A percentile compares a stretch with the other conserved stretches of the same genome.
Conservation (phyloP, 2,329 filamentous ascomycete species). For the Camillea tinctor region DNA sequence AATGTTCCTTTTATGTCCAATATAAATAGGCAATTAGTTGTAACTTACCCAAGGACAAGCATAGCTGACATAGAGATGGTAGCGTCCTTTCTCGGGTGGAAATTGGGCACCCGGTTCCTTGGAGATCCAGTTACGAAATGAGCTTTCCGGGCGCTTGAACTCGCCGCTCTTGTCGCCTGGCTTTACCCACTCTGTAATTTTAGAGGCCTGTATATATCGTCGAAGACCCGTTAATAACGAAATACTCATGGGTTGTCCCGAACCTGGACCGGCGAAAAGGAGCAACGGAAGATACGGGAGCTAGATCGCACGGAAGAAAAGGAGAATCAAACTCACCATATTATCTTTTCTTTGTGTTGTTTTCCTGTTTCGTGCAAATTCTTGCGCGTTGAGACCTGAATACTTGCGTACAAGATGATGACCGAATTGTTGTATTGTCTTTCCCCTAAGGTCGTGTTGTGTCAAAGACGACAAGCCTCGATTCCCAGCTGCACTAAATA, state of each 20-base stretch:
- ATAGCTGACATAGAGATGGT: conserved; percentile 94
- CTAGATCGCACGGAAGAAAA: no score
- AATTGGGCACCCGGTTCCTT: conserved; percentile 70
- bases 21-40: background rate
- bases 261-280: no score
- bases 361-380: no score
- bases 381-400: background rate
- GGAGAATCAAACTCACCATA: background rate
- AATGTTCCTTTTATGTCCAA: background rate
- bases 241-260: no score
- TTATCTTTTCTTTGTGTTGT: background rate
- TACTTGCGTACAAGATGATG: background rate
- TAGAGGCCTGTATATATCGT: conserved; percentile 30
- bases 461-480: no score
- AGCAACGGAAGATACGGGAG: no score
- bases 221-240: no score
- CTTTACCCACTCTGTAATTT: conserved; percentile 82
- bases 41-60: conserved; percentile 78
- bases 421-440: no score
- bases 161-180: conserved; percentile 78
- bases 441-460: no score
- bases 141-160: conserved; percentile 84
- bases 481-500: no score
- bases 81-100: conserved; percentile 81
- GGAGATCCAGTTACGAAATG: conserved; percentile 80